A percentile compares a stretch with the other conserved stretches of the same genome.
These are phyloP conservation scores for Aspergillus saccharolyticus DNA, from an alignment of 495 filamentous ascomycete species.

Conservation along the genomic window DNA sequence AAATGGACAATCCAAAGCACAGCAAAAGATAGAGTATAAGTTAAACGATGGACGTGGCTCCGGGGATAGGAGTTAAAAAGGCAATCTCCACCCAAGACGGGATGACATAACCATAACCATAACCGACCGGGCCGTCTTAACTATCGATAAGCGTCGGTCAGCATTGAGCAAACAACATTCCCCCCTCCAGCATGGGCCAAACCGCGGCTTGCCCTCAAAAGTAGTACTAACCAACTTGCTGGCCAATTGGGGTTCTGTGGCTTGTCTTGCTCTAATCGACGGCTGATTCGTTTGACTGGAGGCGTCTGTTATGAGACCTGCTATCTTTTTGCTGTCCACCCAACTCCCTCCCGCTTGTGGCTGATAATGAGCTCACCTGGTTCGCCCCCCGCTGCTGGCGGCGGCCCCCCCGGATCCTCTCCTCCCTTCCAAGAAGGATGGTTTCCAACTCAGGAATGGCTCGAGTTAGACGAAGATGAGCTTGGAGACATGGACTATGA, in stretches of 20 bases:
- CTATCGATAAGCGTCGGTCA: conserved; percentile 14
- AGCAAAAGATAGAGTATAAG: no score
- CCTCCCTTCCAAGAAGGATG: conserved; percentile 16
- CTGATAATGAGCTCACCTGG: conserved; percentile 19
- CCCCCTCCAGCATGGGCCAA: background rate
- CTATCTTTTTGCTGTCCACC: background rate
- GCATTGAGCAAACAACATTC: background rate
- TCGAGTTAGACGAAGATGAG: conserved; percentile 40
- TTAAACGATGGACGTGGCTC: no score
- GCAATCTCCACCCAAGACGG: background rate
- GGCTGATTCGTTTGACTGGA: background rate
- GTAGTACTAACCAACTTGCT: background rate
- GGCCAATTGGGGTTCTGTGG: conserved; percentile 10
- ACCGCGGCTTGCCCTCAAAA: background rate
- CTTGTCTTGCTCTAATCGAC: background rate
- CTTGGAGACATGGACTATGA: conserved; percentile 50
- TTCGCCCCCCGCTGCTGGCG: conserved; percentile 10
- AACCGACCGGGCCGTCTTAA: no score
- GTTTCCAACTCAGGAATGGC: conserved; percentile 40
- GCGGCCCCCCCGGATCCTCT: conserved; percentile 11
- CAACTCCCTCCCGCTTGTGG: conserved; percentile 7
- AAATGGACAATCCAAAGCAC: no score
- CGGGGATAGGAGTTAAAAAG: conserved; percentile 16
- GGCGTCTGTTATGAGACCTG: conserved; percentile 13
- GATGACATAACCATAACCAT: conserved; percentile 18